Evolutionary conservation across 768 basidiomycete species (phyloP).

Genomic region (Brasilioporus rufonigricans): DNA sequence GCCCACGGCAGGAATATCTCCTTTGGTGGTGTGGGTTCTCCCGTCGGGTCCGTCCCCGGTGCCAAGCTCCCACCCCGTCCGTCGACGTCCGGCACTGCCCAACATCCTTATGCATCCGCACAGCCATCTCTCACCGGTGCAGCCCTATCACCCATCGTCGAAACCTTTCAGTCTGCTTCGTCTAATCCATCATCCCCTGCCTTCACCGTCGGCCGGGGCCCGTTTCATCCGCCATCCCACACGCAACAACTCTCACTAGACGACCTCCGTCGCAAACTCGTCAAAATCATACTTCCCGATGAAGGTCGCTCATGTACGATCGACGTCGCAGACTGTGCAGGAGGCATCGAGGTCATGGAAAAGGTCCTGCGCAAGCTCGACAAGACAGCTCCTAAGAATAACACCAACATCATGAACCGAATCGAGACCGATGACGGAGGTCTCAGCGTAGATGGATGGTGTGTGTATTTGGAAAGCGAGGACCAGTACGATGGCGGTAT

Average conservation of each 20-base stretch:
- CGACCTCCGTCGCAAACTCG: slow-evolving; percentile 76
- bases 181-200: slow-evolving; percentile 49
- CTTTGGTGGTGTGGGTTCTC: slow-evolving; percentile 41
- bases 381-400: slow-evolving; percentile 49
- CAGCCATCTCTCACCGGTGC: slow-evolving; percentile 40
- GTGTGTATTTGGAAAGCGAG: slow-evolving; percentile 67
- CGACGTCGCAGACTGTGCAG: slow-evolving; percentile 75
- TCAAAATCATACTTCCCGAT: slow-evolving; percentile 86
- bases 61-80: slow-evolving; percentile 46
- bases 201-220: slow-evolving; percentile 59
- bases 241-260: slow-evolving; percentile 56
- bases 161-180: slow-evolving; percentile 44
- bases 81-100: slow-evolving; percentile 39
- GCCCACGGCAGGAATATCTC: slow-evolving; percentile 57
- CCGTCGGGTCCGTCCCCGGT: slow-evolving; percentile 32
- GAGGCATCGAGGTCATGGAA: slow-evolving; percentile 84
- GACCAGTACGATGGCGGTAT: slow-evolving; percentile 52
- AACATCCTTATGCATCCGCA: slow-evolving; percentile 61
- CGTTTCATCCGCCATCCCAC: slow-evolving; percentile 49
- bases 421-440: slow-evolving; percentile 73
- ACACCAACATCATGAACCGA: slow-evolving; percentile 43
- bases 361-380: slow-evolving; percentile 89
- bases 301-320: slow-evolving; percentile 77
- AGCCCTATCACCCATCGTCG: slow-evolving; percentile 72
- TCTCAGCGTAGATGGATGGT: slow-evolving; percentile 87